A percentile compares a stretch with the other conserved stretches of the same genome.
Evolutionary conservation across 176 grass and related monocot genomes (phyloP).

Genomic region (Rhynchospora tenuis): DNA sequence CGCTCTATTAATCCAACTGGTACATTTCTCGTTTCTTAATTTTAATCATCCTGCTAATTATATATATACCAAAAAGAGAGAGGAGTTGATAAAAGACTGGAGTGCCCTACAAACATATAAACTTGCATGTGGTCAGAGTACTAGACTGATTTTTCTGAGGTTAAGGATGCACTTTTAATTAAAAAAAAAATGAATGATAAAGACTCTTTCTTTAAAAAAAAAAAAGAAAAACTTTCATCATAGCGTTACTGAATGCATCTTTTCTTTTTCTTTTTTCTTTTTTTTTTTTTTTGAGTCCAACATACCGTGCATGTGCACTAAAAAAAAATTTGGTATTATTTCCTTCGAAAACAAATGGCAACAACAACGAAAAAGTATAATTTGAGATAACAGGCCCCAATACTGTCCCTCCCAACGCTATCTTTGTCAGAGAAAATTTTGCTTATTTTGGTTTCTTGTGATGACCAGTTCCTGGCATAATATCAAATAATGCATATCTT

Average conservation of each 20-base stretch:
- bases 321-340: background rate
- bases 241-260: background rate
- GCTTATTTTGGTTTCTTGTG: background rate
- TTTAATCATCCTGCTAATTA: no score
- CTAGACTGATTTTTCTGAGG: no score
- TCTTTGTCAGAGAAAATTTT: background rate
- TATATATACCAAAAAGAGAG: no score
- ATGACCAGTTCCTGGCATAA: background rate
- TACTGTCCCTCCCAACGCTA: background rate
- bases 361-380: background rate
- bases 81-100: no score
- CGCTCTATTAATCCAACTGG: no score
- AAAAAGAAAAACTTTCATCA: background rate
- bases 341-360: background rate
- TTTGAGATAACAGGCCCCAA: background rate
- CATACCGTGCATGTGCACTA: background rate
- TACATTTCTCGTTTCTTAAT: no score
- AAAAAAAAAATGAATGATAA: no score
- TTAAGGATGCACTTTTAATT: no score
- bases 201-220: no score
- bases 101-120: no score
- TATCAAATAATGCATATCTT: background rate
- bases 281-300: background rate
- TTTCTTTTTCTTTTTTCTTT: background rate
- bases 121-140: no score